phyloP scores from a whole-genome alignment of 2,329 filamentous ascomycete genomes.

The Botrytis fragariae region DNA sequence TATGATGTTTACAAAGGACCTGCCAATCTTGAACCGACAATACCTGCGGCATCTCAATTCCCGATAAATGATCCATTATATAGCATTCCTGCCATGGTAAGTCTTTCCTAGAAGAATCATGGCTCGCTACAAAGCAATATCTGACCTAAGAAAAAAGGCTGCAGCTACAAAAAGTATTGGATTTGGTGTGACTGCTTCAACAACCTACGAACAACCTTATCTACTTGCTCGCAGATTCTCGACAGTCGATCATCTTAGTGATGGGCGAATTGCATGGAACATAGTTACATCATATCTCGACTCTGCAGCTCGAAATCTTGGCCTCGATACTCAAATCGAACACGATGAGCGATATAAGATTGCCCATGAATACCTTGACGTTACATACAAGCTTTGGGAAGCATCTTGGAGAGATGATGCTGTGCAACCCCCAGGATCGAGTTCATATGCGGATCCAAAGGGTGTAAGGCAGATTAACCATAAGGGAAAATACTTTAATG shows the following conservation, averaged over 20 bases:
- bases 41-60: slow-evolving; percentile 64
- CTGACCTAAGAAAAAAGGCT: slow-evolving; percentile 11
- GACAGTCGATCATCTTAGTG: slow-evolving; percentile 46
- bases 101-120: not conserved
- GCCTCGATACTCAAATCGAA: slow-evolving; percentile 53
- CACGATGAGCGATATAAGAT: slow-evolving; percentile 68
- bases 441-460: slow-evolving; percentile 57
- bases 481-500: slow-evolving; percentile 59
- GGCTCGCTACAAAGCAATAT: not conserved
- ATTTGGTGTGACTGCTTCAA: slow-evolving; percentile 66
- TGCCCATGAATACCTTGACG: slow-evolving; percentile 59
- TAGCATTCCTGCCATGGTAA: slow-evolving; percentile 64
- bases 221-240: slow-evolving; percentile 32
- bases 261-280: slow-evolving; percentile 50
- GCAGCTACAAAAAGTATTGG: slow-evolving; percentile 62
- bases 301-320: slow-evolving; percentile 62
- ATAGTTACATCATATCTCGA: slow-evolving; percentile 69
- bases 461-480: slow-evolving; percentile 66
- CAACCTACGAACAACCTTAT: slow-evolving; percentile 56
- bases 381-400: slow-evolving; percentile 34
- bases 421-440: slow-evolving; percentile 56
- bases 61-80: slow-evolving; percentile 68
- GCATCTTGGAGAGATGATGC: slow-evolving; percentile 43
- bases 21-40: slow-evolving; percentile 56
- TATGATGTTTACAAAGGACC: slow-evolving; percentile 69